Evolutionary conservation across 345 rosid genomes (phyloP).

Genomic region (Boechera stricta): DNA sequence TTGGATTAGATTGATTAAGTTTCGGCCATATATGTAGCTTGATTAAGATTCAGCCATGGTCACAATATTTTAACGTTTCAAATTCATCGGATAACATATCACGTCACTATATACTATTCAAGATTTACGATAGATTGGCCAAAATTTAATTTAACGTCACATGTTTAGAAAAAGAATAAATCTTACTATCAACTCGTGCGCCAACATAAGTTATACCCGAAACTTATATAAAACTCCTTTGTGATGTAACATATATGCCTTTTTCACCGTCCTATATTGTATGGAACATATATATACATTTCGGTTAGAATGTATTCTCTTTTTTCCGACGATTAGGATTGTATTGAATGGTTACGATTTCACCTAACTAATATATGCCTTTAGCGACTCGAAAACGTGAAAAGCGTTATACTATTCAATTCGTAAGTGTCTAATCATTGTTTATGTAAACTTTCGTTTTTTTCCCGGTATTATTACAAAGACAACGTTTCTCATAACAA

Average conservation of each 20-base stretch:
- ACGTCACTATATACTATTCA: neutral
- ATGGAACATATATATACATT: neutral
- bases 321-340: neutral
- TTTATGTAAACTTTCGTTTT: neutral
- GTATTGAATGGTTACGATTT: neutral
- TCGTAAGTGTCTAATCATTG: neutral
- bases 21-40: too few relatives aligned
- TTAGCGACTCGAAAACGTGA: neutral
- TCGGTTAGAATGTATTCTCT: neutral
- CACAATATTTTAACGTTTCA: neutral
- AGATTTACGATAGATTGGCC: neutral
- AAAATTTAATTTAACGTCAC: neutral
- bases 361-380: neutral
- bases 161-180: neutral
- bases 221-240: neutral
- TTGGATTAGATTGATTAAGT: too few relatives aligned
- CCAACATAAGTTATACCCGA: neutral
- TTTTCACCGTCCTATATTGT: neutral
- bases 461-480: conserved; percentile 16
- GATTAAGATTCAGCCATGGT: neutral
- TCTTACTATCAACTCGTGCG: neutral
- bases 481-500: conserved; percentile 18
- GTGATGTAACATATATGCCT: too few relatives aligned
- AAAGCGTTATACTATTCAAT: neutral
- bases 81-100: neutral